A percentile compares a stretch with the other conserved stretches of the same genome.
phyloP scores from a whole-genome alignment of 2,329 filamentous ascomycete species.

The Colletotrichum zoysiae region DNA sequence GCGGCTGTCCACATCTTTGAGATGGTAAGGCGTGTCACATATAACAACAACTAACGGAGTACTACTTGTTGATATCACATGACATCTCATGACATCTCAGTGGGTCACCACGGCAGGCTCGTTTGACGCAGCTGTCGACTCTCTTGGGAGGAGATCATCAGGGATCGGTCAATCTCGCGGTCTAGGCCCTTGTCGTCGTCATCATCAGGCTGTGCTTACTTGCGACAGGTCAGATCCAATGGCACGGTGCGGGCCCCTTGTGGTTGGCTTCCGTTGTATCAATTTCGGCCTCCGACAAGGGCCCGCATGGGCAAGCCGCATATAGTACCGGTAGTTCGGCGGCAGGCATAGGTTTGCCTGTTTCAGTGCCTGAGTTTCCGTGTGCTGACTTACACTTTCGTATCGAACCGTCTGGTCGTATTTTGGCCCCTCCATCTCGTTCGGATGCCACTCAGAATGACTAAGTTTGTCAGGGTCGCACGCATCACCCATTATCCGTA shows the following conservation, averaged over 20 bases:
- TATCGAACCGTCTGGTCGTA: constrained; percentile 13
- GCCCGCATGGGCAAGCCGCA: constrained; percentile 10
- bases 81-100: constrained; percentile 18
- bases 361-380: constrained; percentile 23
- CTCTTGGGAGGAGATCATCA: constrained; percentile 25
- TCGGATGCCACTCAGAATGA: not conserved
- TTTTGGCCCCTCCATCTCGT: not conserved
- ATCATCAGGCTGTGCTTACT: constrained; percentile 2
- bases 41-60: not conserved
- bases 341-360: constrained; percentile 17
- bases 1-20: too few species aligned
- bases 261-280: not conserved
- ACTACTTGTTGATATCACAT: constrained; percentile 16
- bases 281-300: not conserved
- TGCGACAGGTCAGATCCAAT: constrained; percentile 7
- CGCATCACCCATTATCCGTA: not conserved
- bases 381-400: constrained; percentile 31
- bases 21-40: not conserved
- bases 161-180: constrained; percentile 18
- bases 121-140: constrained; percentile 8
- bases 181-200: constrained; percentile 22
- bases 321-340: constrained; percentile 1
- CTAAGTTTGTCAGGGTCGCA: not conserved
- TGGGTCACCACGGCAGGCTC: constrained; percentile 8
- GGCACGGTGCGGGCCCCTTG: constrained; percentile 16